A percentile compares a stretch with the other conserved stretches of the same genome.
Conservation (phyloP, 1,139 yeast species). For the Debaryomyces coudertii region DNA sequence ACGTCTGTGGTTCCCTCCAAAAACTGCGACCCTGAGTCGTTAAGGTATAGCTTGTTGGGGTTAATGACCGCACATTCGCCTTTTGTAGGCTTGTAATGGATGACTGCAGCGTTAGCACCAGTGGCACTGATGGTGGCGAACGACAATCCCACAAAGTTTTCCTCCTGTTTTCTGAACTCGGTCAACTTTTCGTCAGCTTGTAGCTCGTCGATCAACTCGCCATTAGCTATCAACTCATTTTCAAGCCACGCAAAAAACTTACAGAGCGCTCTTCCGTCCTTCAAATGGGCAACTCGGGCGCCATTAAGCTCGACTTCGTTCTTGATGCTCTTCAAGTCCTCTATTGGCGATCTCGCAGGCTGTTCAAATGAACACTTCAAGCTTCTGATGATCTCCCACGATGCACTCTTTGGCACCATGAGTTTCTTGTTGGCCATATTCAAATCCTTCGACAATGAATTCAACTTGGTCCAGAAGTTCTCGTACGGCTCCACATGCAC, state of each 20-base stretch:
- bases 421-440: conserved; percentile 46
- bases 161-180: conserved; percentile 63
- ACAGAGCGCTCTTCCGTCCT: conserved; percentile 83
- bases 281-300: conserved; percentile 75
- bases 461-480: conserved; percentile 57
- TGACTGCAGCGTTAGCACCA: conserved; percentile 90
- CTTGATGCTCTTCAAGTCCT: conserved; percentile 76
- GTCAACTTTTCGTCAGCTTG: conserved; percentile 74
- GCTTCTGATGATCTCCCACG: conserved; percentile 80
- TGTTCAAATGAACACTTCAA: conserved; percentile 45
- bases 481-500: conserved; percentile 56
- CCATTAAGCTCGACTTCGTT: conserved; percentile 74
- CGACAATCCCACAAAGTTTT: conserved; percentile 77
- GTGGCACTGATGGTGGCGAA: conserved; percentile 92
- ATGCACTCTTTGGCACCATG: conserved; percentile 64
- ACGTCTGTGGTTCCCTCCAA: conserved; percentile 96
- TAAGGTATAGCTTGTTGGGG: conserved; percentile 75
- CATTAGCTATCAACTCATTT: conserved; percentile 54
- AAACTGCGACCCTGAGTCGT: conserved; percentile 95
- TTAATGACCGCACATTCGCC: conserved; percentile 69
- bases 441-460: conserved; percentile 44
- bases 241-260: conserved; percentile 90
- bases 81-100: conserved; percentile 75
- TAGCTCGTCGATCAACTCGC: conserved; percentile 71
- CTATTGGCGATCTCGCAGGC: conserved; percentile 63